Evolutionary conservation across 495 filamentous ascomycete species (phyloP).

Genomic region (Penicillium argentinense): DNA sequence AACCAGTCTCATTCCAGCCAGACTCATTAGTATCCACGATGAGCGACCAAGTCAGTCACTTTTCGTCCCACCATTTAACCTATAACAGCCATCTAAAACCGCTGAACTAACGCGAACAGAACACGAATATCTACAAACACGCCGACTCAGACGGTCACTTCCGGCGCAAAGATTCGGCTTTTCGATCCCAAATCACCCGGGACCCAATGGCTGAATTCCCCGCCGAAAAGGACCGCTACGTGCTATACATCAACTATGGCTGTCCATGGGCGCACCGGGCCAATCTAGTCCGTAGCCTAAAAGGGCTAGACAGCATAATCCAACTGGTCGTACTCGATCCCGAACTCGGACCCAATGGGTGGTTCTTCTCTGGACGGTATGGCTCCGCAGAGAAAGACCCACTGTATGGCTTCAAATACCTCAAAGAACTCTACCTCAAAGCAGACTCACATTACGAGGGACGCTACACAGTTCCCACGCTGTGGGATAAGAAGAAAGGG

Average conservation of each 20-base stretch:
- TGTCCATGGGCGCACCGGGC: conserved; percentile 87
- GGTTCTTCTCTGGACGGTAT: conserved; percentile 65
- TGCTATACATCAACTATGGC: conserved; percentile 72
- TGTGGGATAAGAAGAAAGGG: conserved; percentile 72
- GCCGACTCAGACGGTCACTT: conserved; percentile 53
- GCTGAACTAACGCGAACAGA: conserved; percentile 5
- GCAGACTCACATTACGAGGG: conserved; percentile 68
- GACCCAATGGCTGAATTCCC: conserved; percentile 63
- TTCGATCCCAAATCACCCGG: conserved; percentile 51
- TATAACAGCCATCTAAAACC: no score
- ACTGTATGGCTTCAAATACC: conserved; percentile 58
- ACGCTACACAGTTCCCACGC: conserved; percentile 74
- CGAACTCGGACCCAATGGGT: conserved; percentile 64
- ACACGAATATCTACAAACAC: conserved; percentile 29
- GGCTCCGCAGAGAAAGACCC: conserved; percentile 62
- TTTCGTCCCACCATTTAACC: no score
- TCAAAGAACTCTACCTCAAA: conserved; percentile 72
- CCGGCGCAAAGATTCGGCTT: conserved; percentile 44
- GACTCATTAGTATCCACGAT: neutral
- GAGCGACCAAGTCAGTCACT: neutral
- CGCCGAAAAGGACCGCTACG: conserved; percentile 72
- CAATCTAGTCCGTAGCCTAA: conserved; percentile 72
- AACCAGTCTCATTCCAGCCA: no score
- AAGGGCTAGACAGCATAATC: conserved; percentile 73
- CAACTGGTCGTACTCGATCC: conserved; percentile 68